Evolutionary conservation across 768 basidiomycete species (phyloP), one percentile per base, ranked within the genome.

Genomic region (Mrakia hoshinonis): DNA sequence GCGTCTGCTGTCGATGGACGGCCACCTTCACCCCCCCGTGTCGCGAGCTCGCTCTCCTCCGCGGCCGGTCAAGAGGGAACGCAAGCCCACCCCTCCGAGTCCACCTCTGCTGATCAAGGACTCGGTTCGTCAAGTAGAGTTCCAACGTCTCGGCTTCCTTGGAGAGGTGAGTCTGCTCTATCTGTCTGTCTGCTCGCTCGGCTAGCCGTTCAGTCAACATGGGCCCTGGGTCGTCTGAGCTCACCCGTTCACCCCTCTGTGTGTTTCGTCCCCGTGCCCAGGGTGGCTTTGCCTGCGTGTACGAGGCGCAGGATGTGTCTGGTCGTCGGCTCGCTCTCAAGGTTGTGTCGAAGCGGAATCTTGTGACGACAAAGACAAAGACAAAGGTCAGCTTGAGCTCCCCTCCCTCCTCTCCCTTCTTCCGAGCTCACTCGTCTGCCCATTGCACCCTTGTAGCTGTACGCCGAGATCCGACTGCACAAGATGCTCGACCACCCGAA

Each of bases 401-500:
- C 4, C 49, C n/a, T 67, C 22, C 24, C 31, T 55, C 58, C 48
- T 46, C 62, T 26, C 22, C 29, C 48, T 60, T 43, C 15, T 31
- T 58, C 60, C 73, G 67, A 13, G 34, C 6, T 43, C 69, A 46
- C 66, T 55, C 20, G 64, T 66, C 48, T 18, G 26, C n/a, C 34
- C 26, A 66, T 64, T 24, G 55, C 54, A 46, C 22, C 60, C 15
- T 29, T 55, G 2, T 64, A 97, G 95, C 85, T 99, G 58, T 99
- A 93, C 77, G 94, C 95, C 73, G 95, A 99, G 83, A 99, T 99
- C 77, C 96, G 95, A 83, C 92, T 99, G 61, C 95, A 99, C 80
- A 87, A 89, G 73, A 88, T 91, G 18, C 85, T 99, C 60, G 81
- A 85, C 31, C 95, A 98, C 76, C 90, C 92, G 22, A 94, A 99